A percentile compares a stretch with the other conserved stretches of the same genome.
Conservation (phyloP, 805 yeast species). For the Cyberlindnera maritima region DNA sequence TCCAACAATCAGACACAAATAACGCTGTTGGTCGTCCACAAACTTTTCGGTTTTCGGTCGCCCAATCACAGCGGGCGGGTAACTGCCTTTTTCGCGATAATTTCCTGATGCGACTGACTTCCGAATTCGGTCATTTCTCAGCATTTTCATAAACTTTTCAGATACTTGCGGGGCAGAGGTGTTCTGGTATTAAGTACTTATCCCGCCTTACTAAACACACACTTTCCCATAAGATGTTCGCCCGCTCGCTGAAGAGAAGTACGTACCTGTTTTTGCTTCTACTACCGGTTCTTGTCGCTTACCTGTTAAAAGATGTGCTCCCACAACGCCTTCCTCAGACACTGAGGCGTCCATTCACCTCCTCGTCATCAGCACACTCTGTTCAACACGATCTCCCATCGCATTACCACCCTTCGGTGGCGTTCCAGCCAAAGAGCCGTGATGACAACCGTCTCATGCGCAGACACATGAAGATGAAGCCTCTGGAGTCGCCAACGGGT, state of each 20-base stretch:
- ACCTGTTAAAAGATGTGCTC: conserved; percentile 16
- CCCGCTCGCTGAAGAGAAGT: conserved; percentile 22
- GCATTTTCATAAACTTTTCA: too few relatives aligned
- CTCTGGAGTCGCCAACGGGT: conserved; percentile 61
- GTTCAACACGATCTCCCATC: conserved; percentile 24
- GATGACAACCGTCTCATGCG: conserved; percentile 43
- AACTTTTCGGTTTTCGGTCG: conserved; percentile 3
- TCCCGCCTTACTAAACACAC: too few relatives aligned
- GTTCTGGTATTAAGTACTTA: not conserved
- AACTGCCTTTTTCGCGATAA: not conserved
- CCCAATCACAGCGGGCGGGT: conserved; percentile 6
- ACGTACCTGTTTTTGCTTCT: conserved; percentile 21
- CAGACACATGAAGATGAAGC: conserved; percentile 27
- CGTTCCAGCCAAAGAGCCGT: conserved; percentile 73
- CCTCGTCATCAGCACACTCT: conserved; percentile 15
- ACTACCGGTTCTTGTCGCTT: conserved; percentile 22
- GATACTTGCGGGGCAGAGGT: not conserved
- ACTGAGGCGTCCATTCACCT: conserved; percentile 12
- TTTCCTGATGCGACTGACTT: not conserved
- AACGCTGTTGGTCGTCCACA: conserved; percentile 4
- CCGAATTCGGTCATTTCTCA: too few relatives aligned
- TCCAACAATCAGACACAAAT: too few relatives aligned
- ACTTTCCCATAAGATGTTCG: conserved; percentile 13
- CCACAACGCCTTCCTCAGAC: conserved; percentile 10
- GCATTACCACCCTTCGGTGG: conserved; percentile 59